Evolutionary conservation across 768 basidiomycete genomes (phyloP), one percentile per base, ranked within the genome.

Genomic region (Tulasnella sp.): DNA sequence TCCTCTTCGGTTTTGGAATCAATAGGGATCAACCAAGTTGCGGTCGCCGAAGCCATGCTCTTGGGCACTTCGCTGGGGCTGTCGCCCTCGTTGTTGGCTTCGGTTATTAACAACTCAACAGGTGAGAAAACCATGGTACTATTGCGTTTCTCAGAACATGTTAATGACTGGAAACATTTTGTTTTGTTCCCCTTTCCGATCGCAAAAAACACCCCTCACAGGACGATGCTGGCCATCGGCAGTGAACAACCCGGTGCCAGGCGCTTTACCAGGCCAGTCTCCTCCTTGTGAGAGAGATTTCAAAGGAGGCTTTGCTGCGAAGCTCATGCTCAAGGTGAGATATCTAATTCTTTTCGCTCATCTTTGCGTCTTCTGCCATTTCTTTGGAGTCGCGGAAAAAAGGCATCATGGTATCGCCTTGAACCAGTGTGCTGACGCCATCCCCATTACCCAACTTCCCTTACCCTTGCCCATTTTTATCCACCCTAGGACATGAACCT

Each of bases 1-100:
- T n/a, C n/a, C n/a, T n/a, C n/a, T n/a, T n/a, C n/a, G n/a, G n/a
- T n/a, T n/a, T n/a, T n/a, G n/a, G n/a, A n/a, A n/a, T n/a, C n/a
- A 5, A 17, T 62, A 41, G 91, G 90, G 3, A 89, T 91, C 3
- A 85, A 94, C 76, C 92, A 94, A 79, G 87, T 93, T 69, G 91
- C 89, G 17, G 86, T 92, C 1, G 90, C 86, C n/a, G 94, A 96
- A 80, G 93, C 90, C 3, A 95, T 96, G 94, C 80, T 95, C 5
- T 83, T 95, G 11, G 94, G 94, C 3, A 85, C 87, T 79, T 88
- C 85, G 72, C 81, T 95, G n/a, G 94, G 94, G 2, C 80, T 96
- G 44, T 63, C n/a, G 75, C 76, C 32, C 1, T 83, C 84, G 9
- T 82, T 94, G 36, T 84, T 96, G 26, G 90, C 94, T 3, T 84